phyloP scores from a whole-genome alignment of 805 yeast genomes.

The Myxozyma geophila region DNA sequence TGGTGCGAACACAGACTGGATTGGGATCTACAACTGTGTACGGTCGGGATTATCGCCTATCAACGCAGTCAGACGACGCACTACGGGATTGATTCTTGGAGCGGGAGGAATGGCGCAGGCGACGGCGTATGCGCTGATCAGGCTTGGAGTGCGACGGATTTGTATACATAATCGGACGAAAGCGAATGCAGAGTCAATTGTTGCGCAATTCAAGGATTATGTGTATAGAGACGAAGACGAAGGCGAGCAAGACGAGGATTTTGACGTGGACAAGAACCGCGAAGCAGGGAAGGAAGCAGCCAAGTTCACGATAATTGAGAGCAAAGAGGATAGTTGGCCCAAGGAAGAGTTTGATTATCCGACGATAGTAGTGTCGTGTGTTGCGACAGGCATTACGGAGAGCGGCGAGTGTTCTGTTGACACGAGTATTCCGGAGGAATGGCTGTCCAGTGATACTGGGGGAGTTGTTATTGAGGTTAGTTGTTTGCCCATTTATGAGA shows the following conservation, averaged over 20 bases:
- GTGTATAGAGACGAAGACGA: background rate
- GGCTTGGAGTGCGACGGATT: slow-evolving; percentile 76
- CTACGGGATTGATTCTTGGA: slow-evolving; percentile 80
- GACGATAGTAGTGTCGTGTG: slow-evolving; percentile 8
- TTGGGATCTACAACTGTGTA: slow-evolving; percentile 77
- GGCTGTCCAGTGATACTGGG: slow-evolving; percentile 14
- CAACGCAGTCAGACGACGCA: slow-evolving; percentile 40
- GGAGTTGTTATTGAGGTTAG: slow-evolving; percentile 18
- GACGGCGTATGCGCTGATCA: slow-evolving; percentile 83
- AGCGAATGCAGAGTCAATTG: slow-evolving; percentile 63
- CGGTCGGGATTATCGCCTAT: slow-evolving; percentile 47
- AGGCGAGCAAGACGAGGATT: background rate
- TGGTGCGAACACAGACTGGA: slow-evolving; percentile 96
- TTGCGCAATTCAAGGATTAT: slow-evolving; percentile 58
- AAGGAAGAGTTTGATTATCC: slow-evolving; percentile 13
- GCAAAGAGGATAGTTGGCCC: background rate
- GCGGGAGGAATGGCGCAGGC: slow-evolving; percentile 98
- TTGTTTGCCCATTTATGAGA: background rate
- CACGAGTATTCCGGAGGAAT: background rate
- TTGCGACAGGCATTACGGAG: background rate
- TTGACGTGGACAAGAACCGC: background rate
- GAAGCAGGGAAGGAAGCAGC: background rate
- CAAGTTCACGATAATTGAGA: background rate
- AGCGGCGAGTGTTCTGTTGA: slow-evolving; percentile 8
- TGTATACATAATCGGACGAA: slow-evolving; percentile 80